phyloP scores from a whole-genome alignment of 2,329 filamentous ascomycete genomes.

The Hortaea sp. region DNA sequence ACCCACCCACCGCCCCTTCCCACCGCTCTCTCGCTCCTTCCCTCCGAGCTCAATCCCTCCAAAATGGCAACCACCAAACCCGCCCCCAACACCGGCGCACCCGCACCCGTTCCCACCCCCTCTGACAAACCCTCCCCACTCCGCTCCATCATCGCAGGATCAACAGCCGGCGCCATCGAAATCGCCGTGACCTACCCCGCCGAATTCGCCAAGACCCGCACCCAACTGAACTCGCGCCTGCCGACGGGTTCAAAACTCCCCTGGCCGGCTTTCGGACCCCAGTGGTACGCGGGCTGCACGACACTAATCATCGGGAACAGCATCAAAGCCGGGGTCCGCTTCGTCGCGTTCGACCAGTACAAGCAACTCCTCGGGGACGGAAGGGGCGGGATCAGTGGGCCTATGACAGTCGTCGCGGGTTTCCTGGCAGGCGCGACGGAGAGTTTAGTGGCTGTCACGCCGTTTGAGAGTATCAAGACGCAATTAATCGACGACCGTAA shows the following conservation, averaged over 20 bases:
- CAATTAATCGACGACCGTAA: constrained; percentile 97
- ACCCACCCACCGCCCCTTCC: no score
- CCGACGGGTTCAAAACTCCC: constrained; percentile 77
- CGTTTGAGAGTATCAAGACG: constrained; percentile 97
- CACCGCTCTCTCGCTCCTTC: no score
- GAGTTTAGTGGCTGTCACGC: constrained; percentile 84
- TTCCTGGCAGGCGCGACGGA: constrained; percentile 94
- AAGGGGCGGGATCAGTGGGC: constrained; percentile 80
- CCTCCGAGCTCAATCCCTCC: no score
- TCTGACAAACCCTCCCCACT: constrained; percentile 59
- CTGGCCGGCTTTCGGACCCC: constrained; percentile 83
- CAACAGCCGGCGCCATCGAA: constrained; percentile 87
- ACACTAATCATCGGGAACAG: constrained; percentile 95
- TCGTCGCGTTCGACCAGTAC: constrained; percentile 94
- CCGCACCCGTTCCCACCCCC: constrained; percentile 8
- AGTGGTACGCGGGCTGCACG: constrained; percentile 98
- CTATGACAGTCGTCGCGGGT: constrained; percentile 81
- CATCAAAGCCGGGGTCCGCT: constrained; percentile 89
- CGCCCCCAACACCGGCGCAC: constrained; percentile 14
- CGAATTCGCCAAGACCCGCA: constrained; percentile 92
- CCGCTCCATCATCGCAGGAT: constrained; percentile 84
- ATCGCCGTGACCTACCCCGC: constrained; percentile 93
- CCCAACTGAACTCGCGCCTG: constrained; percentile 81
- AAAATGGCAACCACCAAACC: constrained; percentile 10
- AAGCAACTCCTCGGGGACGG: constrained; percentile 72